Conservation (phyloP, 345 rosid genomes). For the Zanthoxylum bungeanum region DNA sequence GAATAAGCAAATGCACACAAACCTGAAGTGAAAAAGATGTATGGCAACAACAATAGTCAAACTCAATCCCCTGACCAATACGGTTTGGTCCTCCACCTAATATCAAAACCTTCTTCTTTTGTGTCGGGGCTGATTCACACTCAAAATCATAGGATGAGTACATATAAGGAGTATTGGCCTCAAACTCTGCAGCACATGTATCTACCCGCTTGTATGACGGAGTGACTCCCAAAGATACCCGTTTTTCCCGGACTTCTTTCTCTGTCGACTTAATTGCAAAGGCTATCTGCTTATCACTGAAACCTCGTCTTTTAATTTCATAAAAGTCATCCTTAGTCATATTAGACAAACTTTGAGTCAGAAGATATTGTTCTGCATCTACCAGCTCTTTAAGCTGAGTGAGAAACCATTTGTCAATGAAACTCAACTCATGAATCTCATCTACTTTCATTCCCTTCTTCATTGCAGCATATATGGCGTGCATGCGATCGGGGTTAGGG, state of each 20-base stretch:
- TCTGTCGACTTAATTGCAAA: slow-evolving; percentile 86
- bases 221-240: slow-evolving; percentile 64
- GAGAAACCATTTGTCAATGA: slow-evolving; percentile 95
- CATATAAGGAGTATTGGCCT: slow-evolving; percentile 96
- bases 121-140: slow-evolving; percentile 90
- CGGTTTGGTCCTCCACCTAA: slow-evolving; percentile 98
- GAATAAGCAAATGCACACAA: slow-evolving; percentile 17
- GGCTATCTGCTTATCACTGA: slow-evolving; percentile 95
- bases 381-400: slow-evolving; percentile 81
- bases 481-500: slow-evolving; percentile 83
- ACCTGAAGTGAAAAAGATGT: slow-evolving; percentile 97
- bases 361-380: slow-evolving; percentile 89
- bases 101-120: slow-evolving; percentile 80
- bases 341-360: slow-evolving; percentile 47
- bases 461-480: slow-evolving; percentile 92
- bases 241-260: slow-evolving; percentile 68
- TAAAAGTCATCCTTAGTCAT: slow-evolving; percentile 77
- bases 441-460: slow-evolving; percentile 94
- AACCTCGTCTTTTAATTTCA: slow-evolving; percentile 80
- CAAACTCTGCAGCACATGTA: slow-evolving; percentile 98
- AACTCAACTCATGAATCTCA: slow-evolving; percentile 72
- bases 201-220: slow-evolving; percentile 94
- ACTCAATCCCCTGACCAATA: slow-evolving; percentile 97
- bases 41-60: slow-evolving; percentile 99
- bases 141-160: slow-evolving; percentile 91